Base-by-base conservation (phyloP, 306 rosid genomes). In the Fragaria ananassa region DNA sequence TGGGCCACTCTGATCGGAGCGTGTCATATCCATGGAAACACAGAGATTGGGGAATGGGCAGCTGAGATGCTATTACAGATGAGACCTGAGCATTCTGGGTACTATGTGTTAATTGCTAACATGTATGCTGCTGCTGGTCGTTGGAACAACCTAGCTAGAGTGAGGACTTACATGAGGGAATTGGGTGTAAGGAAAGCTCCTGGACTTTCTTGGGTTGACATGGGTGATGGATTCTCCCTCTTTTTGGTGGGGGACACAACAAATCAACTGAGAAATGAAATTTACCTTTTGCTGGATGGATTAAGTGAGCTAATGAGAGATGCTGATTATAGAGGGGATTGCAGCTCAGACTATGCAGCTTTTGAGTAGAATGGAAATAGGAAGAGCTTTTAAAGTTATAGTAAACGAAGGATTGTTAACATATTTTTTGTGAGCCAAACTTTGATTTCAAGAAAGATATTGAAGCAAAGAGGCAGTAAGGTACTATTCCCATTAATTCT, bases 381-480 rank as follows among this genome's bases (percentile, higher is more conserved):
- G 74, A 83, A 53, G 74, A 83, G 54, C 57, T 71, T 58, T 53
- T 73, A 35, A 37, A 18, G 12, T 18, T 64, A 18, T 8, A 62
- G 53, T 81, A 67, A 82, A 56, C 21, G 29, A 39, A 46, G 64
- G 76, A 21, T 29, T 49, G 46, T 57, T 50, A 50, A 37, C 76
- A 3, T 56, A 41, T 63, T 25, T 42, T 45, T 1, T 25, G 27
- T 78, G 99, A 95, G 82, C 97, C 93, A 56, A 95, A 95, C 86
- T 92, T 95, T 81, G 99, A 95, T 86, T 92, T 95, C 93, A 92
- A 82, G 89, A 90, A 81, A 83, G 99, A 95, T 75, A 69, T 92
- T 81, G 96, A 95, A 35, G 99, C 97, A 70, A 95, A 95, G 91
- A 89, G 90, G 47, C 88, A 87, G 99, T 95, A 90, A 86, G 98